Evolutionary conservation across 441 rosid genomes (phyloP), one percentile per base, ranked within the genome.

Genomic region (Adansonia madagascariensis): DNA sequence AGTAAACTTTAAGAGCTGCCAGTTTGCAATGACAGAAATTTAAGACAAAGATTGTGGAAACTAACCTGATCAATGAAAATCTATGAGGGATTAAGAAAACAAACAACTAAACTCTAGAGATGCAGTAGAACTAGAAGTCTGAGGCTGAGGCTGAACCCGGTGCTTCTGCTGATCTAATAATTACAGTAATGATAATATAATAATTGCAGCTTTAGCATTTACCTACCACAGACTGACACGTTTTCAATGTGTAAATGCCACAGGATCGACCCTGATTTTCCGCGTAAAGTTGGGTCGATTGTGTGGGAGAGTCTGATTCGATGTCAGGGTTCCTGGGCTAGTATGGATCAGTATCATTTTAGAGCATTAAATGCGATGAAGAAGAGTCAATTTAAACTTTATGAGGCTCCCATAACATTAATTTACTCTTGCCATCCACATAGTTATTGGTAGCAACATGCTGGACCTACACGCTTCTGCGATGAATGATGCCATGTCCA

Each of bases 51-150:
- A 20, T 46, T 18, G 24, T 4, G 55, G 39, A 47, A 67, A 67
- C 39, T 6, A 18, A 67, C 72, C 72, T 46, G 72, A 67, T 46
- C 31, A 11, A 67, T 11, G 55, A 67, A 35, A 67, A 46, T 46
- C 55, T 11, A 17, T 11, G 17, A 20, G 50, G 47, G n/a, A 66
- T 3, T 11, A 41, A 61, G 64, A 11, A 2, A 61, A 35, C 6
- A 35, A 6, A 18, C 44, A 31, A 53, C 57, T 15, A 14, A 52
- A 52, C 17, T 52, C 56, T 14, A 52, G 11, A 52, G 17, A 14
- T 14, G 17, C 10, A 8, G 10, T 6, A 53, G 57, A 4, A 53
- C 59, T 53, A 6, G 39, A 35, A 35, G 39, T 35, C 39, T 35
- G 0, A 56, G 61, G 8, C 11, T 0, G 41, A 24, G 27, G 62